phyloP scores from a whole-genome alignment of 768 basidiomycete genomes.

The Cystobasidium tubakii region DNA sequence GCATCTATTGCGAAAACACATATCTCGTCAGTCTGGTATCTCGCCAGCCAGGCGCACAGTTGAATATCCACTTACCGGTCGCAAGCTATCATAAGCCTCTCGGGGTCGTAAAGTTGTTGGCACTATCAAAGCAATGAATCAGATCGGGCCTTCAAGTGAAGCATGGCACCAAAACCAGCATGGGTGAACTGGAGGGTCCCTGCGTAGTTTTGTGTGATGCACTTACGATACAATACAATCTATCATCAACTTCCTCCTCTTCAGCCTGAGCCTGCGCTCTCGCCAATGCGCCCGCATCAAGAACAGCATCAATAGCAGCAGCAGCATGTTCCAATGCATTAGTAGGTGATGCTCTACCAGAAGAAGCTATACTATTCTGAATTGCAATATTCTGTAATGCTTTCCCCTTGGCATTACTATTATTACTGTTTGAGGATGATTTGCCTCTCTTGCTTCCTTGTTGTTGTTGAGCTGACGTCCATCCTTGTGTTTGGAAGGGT shows the following conservation, averaged over 20 bases:
- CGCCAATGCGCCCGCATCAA: background rate
- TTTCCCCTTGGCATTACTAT: background rate
- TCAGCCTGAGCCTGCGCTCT: constrained; percentile 41
- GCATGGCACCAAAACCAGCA: too few relatives aligned
- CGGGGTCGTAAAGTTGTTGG: constrained; percentile 78
- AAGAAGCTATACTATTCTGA: background rate
- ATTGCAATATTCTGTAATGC: background rate
- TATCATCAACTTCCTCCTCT: constrained; percentile 57
- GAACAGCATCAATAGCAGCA: constrained; percentile 10
- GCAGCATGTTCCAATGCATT: background rate
- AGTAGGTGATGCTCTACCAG: background rate
- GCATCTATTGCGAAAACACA: constrained; percentile 56
- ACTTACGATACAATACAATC: constrained; percentile 66
- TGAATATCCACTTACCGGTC: constrained; percentile 60
- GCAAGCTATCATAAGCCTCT: constrained; percentile 85
- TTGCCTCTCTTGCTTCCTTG: too few relatives aligned
- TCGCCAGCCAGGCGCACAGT: background rate
- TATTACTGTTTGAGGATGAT: too few relatives aligned
- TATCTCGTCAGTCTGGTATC: background rate
- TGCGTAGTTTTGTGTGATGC: too few relatives aligned
- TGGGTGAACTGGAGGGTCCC: too few relatives aligned
- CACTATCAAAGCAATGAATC: constrained; percentile 54
- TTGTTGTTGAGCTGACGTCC: constrained; percentile 4
- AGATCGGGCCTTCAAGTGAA: too few relatives aligned
- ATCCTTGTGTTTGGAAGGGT: background rate